Evolutionary conservation across 768 basidiomycete genomes (phyloP), one percentile per base, ranked within the genome.

Genomic region (Tulasnella sp.): DNA sequence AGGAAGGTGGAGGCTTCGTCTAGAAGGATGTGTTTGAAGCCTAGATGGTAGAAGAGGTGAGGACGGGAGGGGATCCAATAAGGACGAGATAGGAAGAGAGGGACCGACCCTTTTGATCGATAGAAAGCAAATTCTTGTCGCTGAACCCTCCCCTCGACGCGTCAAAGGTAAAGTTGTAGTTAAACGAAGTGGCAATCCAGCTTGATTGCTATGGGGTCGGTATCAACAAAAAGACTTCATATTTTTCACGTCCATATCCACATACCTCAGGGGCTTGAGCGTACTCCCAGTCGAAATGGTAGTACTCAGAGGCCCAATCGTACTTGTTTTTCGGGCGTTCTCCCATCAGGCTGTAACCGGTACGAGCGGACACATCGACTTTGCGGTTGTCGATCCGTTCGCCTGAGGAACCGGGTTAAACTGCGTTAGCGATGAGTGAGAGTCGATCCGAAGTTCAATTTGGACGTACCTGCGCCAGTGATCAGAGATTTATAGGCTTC

Each of bases 241-340:
- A n/a, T n/a, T n/a, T n/a, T n/a, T n/a, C n/a, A n/a, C n/a, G n/a
- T n/a, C n/a, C n/a, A n/a, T n/a, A n/a, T 0, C 90, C 91, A 0
- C 87, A 88, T 80, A 89, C 85, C 39, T 89, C 89, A 0, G 90
- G 90, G 3, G 88, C 85, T 79, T 91, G 86, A 45, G 85, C 87
- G 79, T 87, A 89, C 78, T 89, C 88, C 77, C 78, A 85, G 79
- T 86, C 82, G 72, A 88, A 86, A 77, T 86, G 82, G 75, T 84
- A 90, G 79, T 91, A 91, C 80, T 91, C 89, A 2, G 88, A 83
- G 15, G 85, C 90, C 74, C 81, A 82, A 40, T 86, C 86, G 77
- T 87, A 85, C 2, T 84, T 83, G 6, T 85, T 85, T 75, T 81
- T 81, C 1, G 88, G 85, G 71, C 84, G 86, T 19, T 84, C 82